Conservation (phyloP, 192 early-diverging fungal genomes). For the Mortierella alpina region DNA sequence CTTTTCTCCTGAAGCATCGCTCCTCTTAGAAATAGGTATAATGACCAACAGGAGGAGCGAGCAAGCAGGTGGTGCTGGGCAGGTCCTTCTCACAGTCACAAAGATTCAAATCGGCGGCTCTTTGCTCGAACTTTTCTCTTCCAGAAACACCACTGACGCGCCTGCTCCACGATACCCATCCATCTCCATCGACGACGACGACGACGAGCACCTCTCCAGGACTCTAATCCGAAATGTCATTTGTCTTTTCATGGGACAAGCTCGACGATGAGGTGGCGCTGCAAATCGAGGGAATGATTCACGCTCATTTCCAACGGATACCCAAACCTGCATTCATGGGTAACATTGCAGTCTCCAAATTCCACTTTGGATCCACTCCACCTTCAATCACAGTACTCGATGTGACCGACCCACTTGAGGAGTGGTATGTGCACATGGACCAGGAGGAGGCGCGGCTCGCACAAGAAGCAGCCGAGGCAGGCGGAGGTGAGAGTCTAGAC, state of each 20-base stretch:
- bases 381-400: constrained; percentile 76
- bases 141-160: no score
- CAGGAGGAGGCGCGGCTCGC: constrained; percentile 55
- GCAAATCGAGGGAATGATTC: constrained; percentile 73
- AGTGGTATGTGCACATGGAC: constrained; percentile 76
- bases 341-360: constrained; percentile 70
- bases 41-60: no score
- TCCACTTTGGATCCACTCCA: constrained; percentile 77
- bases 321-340: constrained; percentile 78
- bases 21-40: no score
- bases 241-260: constrained; percentile 77
- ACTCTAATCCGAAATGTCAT: constrained; percentile 63
- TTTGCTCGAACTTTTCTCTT: no score
- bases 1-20: no score
- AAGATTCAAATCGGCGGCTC: no score
- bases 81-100: no score
- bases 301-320: constrained; percentile 69
- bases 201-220: neutral
- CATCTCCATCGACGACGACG: no score
- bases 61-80: no score
- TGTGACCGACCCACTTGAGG: constrained; percentile 79
- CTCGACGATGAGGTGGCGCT: constrained; percentile 73
- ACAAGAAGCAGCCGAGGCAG: constrained; percentile 45
- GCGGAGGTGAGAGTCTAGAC: constrained; percentile 46
- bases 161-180: no score